Base-by-base conservation (phyloP, 108 stramenopile species). In the Pseudonitzschia delicatissima region DNA sequence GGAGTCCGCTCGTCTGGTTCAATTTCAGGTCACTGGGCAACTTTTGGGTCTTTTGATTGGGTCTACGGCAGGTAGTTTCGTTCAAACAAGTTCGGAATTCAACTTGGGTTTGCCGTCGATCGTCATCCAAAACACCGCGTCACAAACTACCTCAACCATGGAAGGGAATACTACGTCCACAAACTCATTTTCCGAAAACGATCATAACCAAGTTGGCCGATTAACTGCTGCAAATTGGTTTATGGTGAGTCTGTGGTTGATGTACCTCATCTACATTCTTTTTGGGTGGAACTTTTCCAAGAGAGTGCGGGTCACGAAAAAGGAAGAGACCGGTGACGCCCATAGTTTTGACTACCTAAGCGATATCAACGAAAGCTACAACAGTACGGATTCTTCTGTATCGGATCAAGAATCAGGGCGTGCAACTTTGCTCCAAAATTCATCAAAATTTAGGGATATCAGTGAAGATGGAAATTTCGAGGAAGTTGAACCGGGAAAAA, bases 11-110 rank as follows among this genome's bases (percentile, higher is more conserved):
- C 40, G 72, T 29, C 74, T 90, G 55, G 85, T 87, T 3, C 71
- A 78, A 8, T 57, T 77, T 34, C 81, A 79, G 23, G 73, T 83
- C 3, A 42, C 78, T 0, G 91, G 91, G 25, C 73, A 82, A 58
- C 51, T 78, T n/a, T 37, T 78, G 11, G 91, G 88, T 1, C 74
- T 88, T 27, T 64, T 84, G 5, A 49, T 86, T 55, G 91, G 88
- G 42, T 77, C 81, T 17, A 52, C 83, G 4, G 71, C 53, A 17
- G 29, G 53, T 17, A 62, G 39, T 13, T 27, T 62, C 7, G 28
- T 26, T 25, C 27, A 12, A 13, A 45, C 61, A 1, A 28, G 33
- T 5, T 3, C 39, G 1, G 61, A 45, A 62, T 42, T 62, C 11
- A 62, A 45, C 28, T 40, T 42, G 18, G 80, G 44, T 76, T 68